Percentiles rank a stretch among this genome's conserved stretches.
These are phyloP conservation scores for Aspergillus nidulans DNA, from an alignment of 495 filamentous ascomycete genomes.

Conservation along the genomic window DNA sequence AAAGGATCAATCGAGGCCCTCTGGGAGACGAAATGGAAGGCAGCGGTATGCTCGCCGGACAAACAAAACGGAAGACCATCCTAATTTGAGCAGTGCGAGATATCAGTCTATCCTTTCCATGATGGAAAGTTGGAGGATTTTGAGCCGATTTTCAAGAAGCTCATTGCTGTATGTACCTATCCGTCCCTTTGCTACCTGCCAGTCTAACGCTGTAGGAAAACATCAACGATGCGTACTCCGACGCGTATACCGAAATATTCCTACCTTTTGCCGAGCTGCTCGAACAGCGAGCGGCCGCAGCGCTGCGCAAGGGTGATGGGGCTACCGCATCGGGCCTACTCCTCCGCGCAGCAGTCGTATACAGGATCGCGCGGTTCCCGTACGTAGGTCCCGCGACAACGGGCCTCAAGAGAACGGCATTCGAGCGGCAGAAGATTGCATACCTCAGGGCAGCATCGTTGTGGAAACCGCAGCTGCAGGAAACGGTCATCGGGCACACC, in stretches of 20 bases:
- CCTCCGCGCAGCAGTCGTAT: constrained; percentile 64
- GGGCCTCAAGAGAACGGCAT: constrained; percentile 56
- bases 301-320: constrained; percentile 37
- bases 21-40: constrained; percentile 80
- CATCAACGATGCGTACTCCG: constrained; percentile 59
- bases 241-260: constrained; percentile 61
- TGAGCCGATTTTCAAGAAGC: constrained; percentile 59
- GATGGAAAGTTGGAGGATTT: constrained; percentile 69
- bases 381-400: constrained; percentile 43
- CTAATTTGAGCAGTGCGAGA: constrained; percentile 46
- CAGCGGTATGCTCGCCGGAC: constrained; percentile 51
- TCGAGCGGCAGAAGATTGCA: constrained; percentile 61
- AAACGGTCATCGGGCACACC: constrained; percentile 58
- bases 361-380: constrained; percentile 72
- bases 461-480: constrained; percentile 53
- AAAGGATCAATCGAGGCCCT: constrained; percentile 68
- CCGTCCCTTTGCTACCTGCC: not conserved
- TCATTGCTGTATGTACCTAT: constrained; percentile 49
- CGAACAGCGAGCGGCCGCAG: constrained; percentile 42
- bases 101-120: constrained; percentile 75
- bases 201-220: constrained; percentile 30
- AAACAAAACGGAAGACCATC: not conserved
- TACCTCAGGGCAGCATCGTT: constrained; percentile 55
- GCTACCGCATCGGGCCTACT: constrained; percentile 58
- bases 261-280: constrained; percentile 54